These are phyloP conservation scores for Athelia psychrophila DNA, from an alignment of 1,284 basidiomycete species.

Conservation along the genomic window DNA sequence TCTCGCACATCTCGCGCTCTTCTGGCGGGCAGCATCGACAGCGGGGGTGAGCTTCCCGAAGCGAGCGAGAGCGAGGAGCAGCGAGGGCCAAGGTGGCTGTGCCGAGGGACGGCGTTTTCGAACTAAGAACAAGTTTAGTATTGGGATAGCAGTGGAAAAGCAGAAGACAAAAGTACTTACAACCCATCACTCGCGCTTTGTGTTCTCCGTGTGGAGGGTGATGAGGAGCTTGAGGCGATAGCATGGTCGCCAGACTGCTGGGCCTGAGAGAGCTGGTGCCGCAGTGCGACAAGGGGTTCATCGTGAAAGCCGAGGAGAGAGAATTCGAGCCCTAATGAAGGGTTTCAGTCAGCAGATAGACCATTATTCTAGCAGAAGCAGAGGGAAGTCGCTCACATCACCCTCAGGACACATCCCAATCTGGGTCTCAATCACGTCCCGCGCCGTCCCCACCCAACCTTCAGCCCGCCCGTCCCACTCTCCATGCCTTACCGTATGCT, in stretches of 20 bases:
- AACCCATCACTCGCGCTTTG: slow-evolving; percentile 78
- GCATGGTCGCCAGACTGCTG: slow-evolving; percentile 34
- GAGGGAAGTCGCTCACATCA: slow-evolving; percentile 64
- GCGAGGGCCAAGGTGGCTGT: slow-evolving; percentile 80
- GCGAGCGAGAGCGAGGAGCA: slow-evolving; percentile 67
- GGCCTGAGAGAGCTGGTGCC: slow-evolving; percentile 48
- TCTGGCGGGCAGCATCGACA: no score
- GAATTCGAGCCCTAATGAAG: background rate
- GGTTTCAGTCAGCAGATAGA: background rate
- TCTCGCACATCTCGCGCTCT: no score
- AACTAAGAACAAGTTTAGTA: slow-evolving; percentile 43
- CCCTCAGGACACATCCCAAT: slow-evolving; percentile 86
- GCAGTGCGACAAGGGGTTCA: slow-evolving; percentile 72
- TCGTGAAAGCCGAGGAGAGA: slow-evolving; percentile 59
- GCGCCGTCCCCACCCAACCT: slow-evolving; percentile 79
- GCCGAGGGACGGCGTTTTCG: slow-evolving; percentile 77
- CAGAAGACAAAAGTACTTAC: slow-evolving; percentile 43
- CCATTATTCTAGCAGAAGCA: slow-evolving; percentile 70
- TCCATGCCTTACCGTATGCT: slow-evolving; percentile 78
- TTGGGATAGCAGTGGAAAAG: background rate
- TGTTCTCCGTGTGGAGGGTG: slow-evolving; percentile 71
- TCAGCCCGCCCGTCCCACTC: slow-evolving; percentile 55
- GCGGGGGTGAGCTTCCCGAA: slow-evolving; percentile 41
- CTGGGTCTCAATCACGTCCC: slow-evolving; percentile 81
- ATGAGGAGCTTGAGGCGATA: slow-evolving; percentile 48